These are phyloP conservation scores for Theileria annulata DNA, from an alignment of 169 alveolate species.

Conservation along the genomic window DNA sequence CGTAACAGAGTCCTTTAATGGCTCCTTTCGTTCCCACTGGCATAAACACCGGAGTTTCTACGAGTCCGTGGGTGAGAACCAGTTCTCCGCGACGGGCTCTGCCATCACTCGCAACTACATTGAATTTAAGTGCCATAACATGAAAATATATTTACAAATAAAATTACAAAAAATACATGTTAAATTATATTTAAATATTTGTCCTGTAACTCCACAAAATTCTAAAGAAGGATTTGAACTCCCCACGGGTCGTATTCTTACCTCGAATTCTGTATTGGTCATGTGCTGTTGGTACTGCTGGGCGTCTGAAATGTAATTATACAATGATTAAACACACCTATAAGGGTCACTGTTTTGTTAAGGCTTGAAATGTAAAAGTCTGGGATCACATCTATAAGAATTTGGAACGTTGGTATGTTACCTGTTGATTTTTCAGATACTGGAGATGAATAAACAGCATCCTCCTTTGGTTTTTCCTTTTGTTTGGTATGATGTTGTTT, in stretches of 20 bases:
- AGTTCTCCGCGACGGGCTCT: conserved; percentile 92
- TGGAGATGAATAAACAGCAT: neutral
- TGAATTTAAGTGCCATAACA: neutral
- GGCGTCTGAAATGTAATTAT: conserved; percentile 22
- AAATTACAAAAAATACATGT: conserved; percentile 10
- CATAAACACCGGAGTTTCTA: conserved; percentile 96
- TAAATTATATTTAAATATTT: conserved; percentile 54
- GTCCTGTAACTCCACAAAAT: conserved; percentile 71
- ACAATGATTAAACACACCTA: neutral
- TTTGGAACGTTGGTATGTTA: too few relatives aligned
- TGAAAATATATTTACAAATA: conserved; percentile 25
- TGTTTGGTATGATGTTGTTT: too few relatives aligned
- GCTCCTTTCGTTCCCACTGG: conserved; percentile 99
- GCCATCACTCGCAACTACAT: conserved; percentile 46
- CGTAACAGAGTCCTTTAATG: conserved; percentile 69
- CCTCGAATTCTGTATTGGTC: conserved; percentile 62
- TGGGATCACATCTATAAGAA: conserved; percentile 14
- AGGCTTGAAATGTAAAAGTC: conserved; percentile 34
- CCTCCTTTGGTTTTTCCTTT: neutral
- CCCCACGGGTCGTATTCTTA: neutral
- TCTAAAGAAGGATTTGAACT: conserved; percentile 7
- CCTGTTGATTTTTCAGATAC: too few relatives aligned
- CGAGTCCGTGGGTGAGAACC: conserved; percentile 93
- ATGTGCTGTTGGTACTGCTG: conserved; percentile 63
- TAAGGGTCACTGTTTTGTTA: conserved; percentile 18